Percentiles rank a stretch among this genome's conserved stretches.
These are phyloP conservation scores for Lactarius hatsudake DNA, from an alignment of 768 basidiomycete species.

Conservation along the genomic window DNA sequence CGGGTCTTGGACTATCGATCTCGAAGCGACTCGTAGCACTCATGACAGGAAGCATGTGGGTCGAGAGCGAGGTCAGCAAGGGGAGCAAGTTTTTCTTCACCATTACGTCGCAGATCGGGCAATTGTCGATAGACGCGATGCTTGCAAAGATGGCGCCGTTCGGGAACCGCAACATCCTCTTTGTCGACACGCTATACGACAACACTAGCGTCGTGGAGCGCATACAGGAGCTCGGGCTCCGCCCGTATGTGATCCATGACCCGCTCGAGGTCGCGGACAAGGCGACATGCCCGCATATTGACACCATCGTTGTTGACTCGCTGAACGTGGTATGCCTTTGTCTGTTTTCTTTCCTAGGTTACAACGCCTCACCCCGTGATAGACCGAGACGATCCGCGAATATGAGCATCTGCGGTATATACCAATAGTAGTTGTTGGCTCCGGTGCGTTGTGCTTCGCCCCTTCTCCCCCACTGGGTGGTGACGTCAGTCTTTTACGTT, in stretches of 20 bases:
- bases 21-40: slow-evolving; percentile 95
- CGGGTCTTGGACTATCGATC: slow-evolving; percentile 93
- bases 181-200: slow-evolving; percentile 83
- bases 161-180: slow-evolving; percentile 83
- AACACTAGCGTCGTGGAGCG: slow-evolving; percentile 70
- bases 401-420: slow-evolving; percentile 95
- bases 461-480: not conserved
- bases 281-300: slow-evolving; percentile 81
- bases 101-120: slow-evolving; percentile 81
- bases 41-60: slow-evolving; percentile 99
- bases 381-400: slow-evolving; percentile 90
- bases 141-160: slow-evolving; percentile 83
- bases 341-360: slow-evolving; percentile 12
- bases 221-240: slow-evolving; percentile 76
- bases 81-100: slow-evolving; percentile 98
- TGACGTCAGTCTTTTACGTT: slow-evolving; percentile 10
- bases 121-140: slow-evolving; percentile 68
- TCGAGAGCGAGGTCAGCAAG: slow-evolving; percentile 89
- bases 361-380: slow-evolving; percentile 2
- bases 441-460: slow-evolving; percentile 42
- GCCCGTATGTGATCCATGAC: slow-evolving; percentile 70
- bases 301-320: slow-evolving; percentile 94
- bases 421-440: slow-evolving; percentile 86
- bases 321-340: slow-evolving; percentile 64
- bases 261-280: slow-evolving; percentile 82